These are phyloP conservation scores for Monosporascus sp. DNA, from an alignment of 2,329 filamentous ascomycete genomes.

Conservation along the genomic window DNA sequence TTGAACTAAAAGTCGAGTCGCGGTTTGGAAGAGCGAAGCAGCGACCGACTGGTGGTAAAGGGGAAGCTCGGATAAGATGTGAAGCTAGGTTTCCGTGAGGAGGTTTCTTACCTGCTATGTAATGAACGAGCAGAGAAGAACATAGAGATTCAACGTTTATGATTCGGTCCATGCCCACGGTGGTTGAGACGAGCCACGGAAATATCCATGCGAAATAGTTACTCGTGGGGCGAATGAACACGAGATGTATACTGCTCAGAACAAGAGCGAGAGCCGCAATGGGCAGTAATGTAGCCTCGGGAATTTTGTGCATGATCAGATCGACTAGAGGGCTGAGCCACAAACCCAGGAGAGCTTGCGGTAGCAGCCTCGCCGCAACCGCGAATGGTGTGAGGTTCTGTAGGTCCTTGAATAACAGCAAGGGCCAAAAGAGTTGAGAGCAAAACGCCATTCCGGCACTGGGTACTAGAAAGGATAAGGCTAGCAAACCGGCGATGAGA, in stretches of 20 bases:
- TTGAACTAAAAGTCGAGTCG: slow-evolving; percentile 25
- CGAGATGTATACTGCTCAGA: slow-evolving; percentile 24
- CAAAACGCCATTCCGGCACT: slow-evolving; percentile 27
- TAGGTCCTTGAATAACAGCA: slow-evolving; percentile 29
- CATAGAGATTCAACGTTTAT: slow-evolving; percentile 30
- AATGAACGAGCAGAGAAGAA: background rate
- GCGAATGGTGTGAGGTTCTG: slow-evolving; percentile 25
- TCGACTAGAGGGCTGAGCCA: slow-evolving; percentile 28
- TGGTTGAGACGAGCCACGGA: slow-evolving; percentile 27
- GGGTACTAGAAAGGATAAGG: slow-evolving; percentile 23
- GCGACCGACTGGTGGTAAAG: slow-evolving; percentile 25
- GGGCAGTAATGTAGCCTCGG: slow-evolving; percentile 21
- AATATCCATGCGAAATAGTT: slow-evolving; percentile 28
- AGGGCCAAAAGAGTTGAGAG: slow-evolving; percentile 29
- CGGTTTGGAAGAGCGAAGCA: slow-evolving; percentile 26
- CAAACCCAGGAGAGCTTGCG: slow-evolving; percentile 27
- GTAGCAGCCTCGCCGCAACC: slow-evolving; percentile 26
- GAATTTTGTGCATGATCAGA: slow-evolving; percentile 23
- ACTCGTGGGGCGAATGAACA: slow-evolving; percentile 23
- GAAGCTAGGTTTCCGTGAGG: slow-evolving; percentile 18
- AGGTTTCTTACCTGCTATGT: background rate
- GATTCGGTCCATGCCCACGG: slow-evolving; percentile 29
- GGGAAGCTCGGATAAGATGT: slow-evolving; percentile 25
- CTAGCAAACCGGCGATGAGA: slow-evolving; percentile 22
- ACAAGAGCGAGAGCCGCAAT: slow-evolving; percentile 20